Evolutionary conservation across 805 yeast species (phyloP), one percentile per base, ranked within the genome.

Genomic region (Starmerella cellae): DNA sequence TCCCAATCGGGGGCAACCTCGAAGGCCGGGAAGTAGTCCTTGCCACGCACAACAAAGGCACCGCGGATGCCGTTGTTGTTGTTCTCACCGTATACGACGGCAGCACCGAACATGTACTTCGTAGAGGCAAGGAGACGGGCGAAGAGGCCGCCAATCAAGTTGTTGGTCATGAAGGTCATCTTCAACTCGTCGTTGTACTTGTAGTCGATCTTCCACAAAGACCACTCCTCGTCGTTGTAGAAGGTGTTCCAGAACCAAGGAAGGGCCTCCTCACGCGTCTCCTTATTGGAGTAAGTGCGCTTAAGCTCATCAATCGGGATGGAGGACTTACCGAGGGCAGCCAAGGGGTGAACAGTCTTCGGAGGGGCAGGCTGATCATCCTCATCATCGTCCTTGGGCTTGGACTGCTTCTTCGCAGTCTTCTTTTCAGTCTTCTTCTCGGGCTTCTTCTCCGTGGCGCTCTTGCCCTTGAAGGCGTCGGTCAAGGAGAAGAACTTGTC

Each of bases 1-100:
- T 88, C 97, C 94, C 94, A 85, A 70, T 91, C 98, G 66, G 98
- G 96, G 61, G 97, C 98, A 65, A 91, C 97, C 53, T 88, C 82
- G 61, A 88, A 84, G 51, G 95, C 98, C 65, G 96, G 94, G 44
- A 57, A 74, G 62, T 57, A 68, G 49, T 88, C 95, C 68, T 88
- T 83, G 59, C 98, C 98, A 72, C 97, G 85, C 61, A 88, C 79
- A 61, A 91, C 68, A 74, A 88, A 79, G 62, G 80, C 94, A 73
- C 95, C 96, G 57, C 82, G 70, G 63, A 88, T 87, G 73, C 96
- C 97, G 70, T 88, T 88, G 79, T 79, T 72, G 81, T 85, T 88
- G 85, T 85, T 84, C 73, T 82, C 96, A 69, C 98, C 98, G 71
- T 82, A 88, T 56, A 91, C 97, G 58, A 87, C 94, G 68, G 80